phyloP scores from a whole-genome alignment of 1,284 basidiomycete genomes.

The Vanrija humicola region DNA sequence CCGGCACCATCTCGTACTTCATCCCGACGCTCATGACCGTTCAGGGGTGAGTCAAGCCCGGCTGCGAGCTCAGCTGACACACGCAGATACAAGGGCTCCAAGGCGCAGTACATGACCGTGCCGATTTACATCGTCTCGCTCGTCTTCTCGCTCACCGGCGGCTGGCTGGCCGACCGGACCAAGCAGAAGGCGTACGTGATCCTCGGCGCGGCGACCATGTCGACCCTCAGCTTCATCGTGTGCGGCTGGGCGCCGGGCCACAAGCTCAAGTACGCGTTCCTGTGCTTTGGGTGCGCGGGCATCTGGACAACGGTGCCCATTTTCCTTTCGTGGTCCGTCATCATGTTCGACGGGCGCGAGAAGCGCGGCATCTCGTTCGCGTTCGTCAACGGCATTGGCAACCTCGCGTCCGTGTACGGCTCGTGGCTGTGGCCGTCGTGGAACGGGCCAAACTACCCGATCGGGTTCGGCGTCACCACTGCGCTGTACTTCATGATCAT shows the following conservation, averaged over 20 bases:
- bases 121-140: constrained; percentile 40
- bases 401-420: constrained; percentile 16
- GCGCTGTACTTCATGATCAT: constrained; percentile 21
- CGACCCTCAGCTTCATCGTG: constrained; percentile 38
- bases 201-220: constrained; percentile 22
- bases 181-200: constrained; percentile 44
- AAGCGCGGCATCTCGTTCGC: constrained; percentile 37
- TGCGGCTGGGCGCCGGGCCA: constrained; percentile 25
- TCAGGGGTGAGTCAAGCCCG: too few relatives aligned
- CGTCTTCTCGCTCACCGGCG: constrained; percentile 38
- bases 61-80: constrained; percentile 16
- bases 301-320: constrained; percentile 46
- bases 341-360: constrained; percentile 32
- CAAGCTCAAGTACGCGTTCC: constrained; percentile 45
- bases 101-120: constrained; percentile 45
- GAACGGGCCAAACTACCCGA: constrained; percentile 14
- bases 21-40: constrained; percentile 39
- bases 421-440: constrained; percentile 25
- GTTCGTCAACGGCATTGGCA: constrained; percentile 20
- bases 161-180: constrained; percentile 39
- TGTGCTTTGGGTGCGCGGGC: constrained; percentile 46
- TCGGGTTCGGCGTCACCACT: constrained; percentile 28
- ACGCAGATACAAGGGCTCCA: constrained; percentile 25
- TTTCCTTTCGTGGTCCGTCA: constrained; percentile 39
- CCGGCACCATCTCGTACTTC: constrained; percentile 45